Evolutionary conservation across 345 rosid species (phyloP), one percentile per base, ranked within the genome.

Genomic region (Dimocarpus longan): DNA sequence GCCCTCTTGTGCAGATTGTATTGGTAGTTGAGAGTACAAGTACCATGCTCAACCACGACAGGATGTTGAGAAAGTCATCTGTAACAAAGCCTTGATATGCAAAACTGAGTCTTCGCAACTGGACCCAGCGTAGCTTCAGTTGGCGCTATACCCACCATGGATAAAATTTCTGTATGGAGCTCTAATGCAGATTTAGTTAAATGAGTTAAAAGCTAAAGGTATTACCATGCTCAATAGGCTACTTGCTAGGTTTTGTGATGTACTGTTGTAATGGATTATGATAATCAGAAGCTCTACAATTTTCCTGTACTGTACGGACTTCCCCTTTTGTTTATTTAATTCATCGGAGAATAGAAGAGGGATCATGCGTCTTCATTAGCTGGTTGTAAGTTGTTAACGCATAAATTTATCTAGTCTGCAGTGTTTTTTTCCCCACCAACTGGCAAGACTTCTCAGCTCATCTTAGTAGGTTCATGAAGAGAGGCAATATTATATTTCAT

Each of bases 21-120:
- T 86, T 94, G 82, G 89, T 92, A 70, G 94, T 91, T 32, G 97
- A 96, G 89, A 88, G 97, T 62, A 90, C 90, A 64, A 84, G 97
- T 39, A 88, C 97, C 16, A 82, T 96, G 90, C 93, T 94, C 86
- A 91, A 91, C 80, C 92, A 89, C 52, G 97, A 96, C 85, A 86
- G 97, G 82, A 87, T 75, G 77, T 85, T 94, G 73, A 79, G 77
- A 68, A 89, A 84, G 77, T 82, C 74, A 78, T 66, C 76, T 50
- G 63, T 28, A 15, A 54, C 73, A 22, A 89, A 81, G 73, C 82
- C 74, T 79, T 64, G 21, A 79, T 86, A 84, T 18, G 85, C 71
- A 52, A 79, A 84, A 74, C 84, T 71, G 77, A 80, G 50, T 68
- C 72, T 15, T 21, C 59, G 70, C 73, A 64, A 71, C 21, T 6